Evolutionary conservation across 2,329 filamentous ascomycete species (phyloP), one percentile per base, ranked within the genome.

Genomic region (Penicillium fuscoglaucum): DNA sequence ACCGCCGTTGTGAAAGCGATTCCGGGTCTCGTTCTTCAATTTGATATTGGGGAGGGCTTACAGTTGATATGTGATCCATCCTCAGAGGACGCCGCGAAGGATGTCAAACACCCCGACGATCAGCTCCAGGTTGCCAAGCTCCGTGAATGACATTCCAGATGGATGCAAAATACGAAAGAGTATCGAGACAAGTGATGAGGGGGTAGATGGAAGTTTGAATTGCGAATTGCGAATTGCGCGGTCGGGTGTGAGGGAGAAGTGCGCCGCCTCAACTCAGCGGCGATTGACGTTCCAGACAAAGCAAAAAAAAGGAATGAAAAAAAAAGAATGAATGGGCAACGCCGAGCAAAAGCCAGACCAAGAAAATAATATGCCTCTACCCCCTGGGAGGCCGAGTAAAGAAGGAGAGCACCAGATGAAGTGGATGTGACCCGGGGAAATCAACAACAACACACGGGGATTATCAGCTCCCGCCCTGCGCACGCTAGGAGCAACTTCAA

Each of bases 41-140:
- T 29, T 31, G 19, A 44, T 37, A 45, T 39, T 12, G 9, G 24
- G 31, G 12, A 33, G 19, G 33, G 29, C 55, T 71, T 68, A 77
- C 75, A 55, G 74, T 75, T 62, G 74, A 75, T 64, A 76, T 66
- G 73, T 76, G 74, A 68, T 77, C 74, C 72, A 76, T 75, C 58
- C 65, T 74, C 66, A 70, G 62, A 67, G 64, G 58, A 62, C 57
- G 63, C 65, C 57, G 65, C 66, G 63, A 62, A 66, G 59, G 68
- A 70, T 66, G 63, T 63, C 63, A 68, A 64, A 59, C 70, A 73
- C 66, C 68, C 67, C 66, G 59, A 65, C 71, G 66, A 64, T 72
- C 65, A 70, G 65, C 68, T 71, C 65, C 67, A 65, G 67, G 68
- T 70, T 51, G 62, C 70, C 65, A 65, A 64, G 62, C 61, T 57